phyloP scores from a whole-genome alignment of 495 filamentous ascomycete genomes.

The Clohesyomyces aquaticus region DNA sequence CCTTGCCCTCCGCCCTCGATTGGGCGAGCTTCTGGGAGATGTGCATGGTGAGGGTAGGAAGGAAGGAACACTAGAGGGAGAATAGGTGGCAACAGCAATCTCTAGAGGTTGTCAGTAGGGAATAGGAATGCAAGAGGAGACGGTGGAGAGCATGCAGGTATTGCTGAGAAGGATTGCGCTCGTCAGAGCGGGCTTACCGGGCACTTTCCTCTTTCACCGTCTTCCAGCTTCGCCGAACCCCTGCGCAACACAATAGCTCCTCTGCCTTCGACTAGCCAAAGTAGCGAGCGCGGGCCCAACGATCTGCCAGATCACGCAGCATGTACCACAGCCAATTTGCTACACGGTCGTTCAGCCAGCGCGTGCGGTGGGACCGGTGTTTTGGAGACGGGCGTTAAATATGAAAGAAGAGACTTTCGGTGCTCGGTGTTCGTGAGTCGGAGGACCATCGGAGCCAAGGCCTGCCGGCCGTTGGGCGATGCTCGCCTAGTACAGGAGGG shows the following conservation, averaged over 20 bases:
- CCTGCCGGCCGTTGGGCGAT: background rate
- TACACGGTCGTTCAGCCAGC: background rate
- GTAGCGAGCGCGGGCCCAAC: constrained; percentile 53
- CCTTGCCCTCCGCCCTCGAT: constrained; percentile 70
- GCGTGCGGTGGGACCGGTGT: background rate
- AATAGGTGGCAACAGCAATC: background rate
- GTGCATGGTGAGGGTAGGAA: constrained; percentile 61
- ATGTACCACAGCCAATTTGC: constrained; percentile 44
- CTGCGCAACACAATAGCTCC: background rate
- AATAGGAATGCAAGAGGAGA: background rate
- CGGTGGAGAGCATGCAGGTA: background rate
- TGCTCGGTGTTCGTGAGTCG: constrained; percentile 7
- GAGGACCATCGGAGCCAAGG: constrained; percentile 35
- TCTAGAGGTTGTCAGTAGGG: background rate
- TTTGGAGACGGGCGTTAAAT: constrained; percentile 39
- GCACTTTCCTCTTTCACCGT: constrained; percentile 6
- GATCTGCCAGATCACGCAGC: constrained; percentile 51
- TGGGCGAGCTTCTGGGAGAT: constrained; percentile 91
- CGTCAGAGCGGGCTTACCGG: constrained; percentile 4
- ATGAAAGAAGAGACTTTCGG: constrained; percentile 11
- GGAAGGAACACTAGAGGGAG: constrained; percentile 13
- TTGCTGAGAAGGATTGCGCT: background rate
- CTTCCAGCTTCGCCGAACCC: constrained; percentile 14
- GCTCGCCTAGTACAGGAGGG: too few relatives aligned
- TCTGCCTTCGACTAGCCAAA: constrained; percentile 45